Base-by-base conservation (phyloP, 441 rosid genomes). In the Croton setiger region DNA sequence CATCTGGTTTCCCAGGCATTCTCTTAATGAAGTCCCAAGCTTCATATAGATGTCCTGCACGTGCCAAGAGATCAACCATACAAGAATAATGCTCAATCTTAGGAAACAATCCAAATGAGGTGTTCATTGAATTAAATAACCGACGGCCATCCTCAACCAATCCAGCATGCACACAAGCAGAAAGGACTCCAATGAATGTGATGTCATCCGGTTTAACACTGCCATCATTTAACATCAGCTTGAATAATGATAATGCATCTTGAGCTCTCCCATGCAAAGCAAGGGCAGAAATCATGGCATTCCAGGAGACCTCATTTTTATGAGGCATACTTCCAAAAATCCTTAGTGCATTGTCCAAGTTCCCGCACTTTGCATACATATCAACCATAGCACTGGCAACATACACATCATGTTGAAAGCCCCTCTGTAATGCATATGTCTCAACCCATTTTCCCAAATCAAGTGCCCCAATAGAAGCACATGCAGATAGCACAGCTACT, bases 291-390 rank as follows among this genome's bases (percentile, higher is more conserved):
- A 93, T 90, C 94, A 89, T 90, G 39, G 87, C 87, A 72, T 90
- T 93, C 98, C 97, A 93, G n/a, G 98, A 84, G 66, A 86, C 96
- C 78, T 86, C 90, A 76, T 87, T 93, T 81, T 82, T 93, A 54
- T 71, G 66, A 45, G 88, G 83, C 86, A 88, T 84, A 67, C 64
- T 76, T 78, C 85, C 87, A 70, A 90, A 93, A 75, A 86, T 83
- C 67, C 86, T 81, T 23, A 76, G 56, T 56, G 98, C 92, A 55
- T 87, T 72, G 63, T 83, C 85, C 75, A 90, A 68, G 77, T 83
- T 77, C 68, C 98, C 98, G 27, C 92, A 88, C 71, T 90, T 93
- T 1, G 97, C 96, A 41, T 90, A 87, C 96, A 93, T 88, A 74
- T 93, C 98, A 57, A 93, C 76, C 63, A 93, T 81, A 36, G 87